These are phyloP conservation scores for Amanita molliuscula DNA, from an alignment of 768 basidiomycete species.

Conservation along the genomic window DNA sequence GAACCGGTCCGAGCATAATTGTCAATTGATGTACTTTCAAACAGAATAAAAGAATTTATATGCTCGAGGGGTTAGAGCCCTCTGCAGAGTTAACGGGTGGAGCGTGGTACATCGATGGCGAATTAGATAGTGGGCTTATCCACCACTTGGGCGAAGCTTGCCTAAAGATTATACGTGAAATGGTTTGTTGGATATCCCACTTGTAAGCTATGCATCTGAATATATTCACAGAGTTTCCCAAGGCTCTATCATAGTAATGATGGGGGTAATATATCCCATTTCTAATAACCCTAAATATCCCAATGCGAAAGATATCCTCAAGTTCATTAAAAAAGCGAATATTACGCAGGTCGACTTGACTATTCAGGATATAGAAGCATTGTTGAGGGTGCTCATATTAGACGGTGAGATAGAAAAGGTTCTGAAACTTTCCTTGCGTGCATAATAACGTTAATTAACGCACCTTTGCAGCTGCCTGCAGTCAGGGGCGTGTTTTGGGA, in stretches of 20 bases:
- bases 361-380: slow-evolving; percentile 85
- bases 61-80: slow-evolving; percentile 81
- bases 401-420: slow-evolving; percentile 91
- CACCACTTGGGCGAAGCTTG: slow-evolving; percentile 71
- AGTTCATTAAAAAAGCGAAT: slow-evolving; percentile 63
- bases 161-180: slow-evolving; percentile 65
- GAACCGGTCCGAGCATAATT: neutral
- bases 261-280: slow-evolving; percentile 62
- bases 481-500: slow-evolving; percentile 49
- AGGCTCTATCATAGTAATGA: slow-evolving; percentile 42
- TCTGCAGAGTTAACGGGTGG: slow-evolving; percentile 91
- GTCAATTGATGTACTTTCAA: slow-evolving; percentile 29
- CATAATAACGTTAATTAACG: slow-evolving; percentile 5
- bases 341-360: slow-evolving; percentile 75
- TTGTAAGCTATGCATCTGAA: neutral
- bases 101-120: slow-evolving; percentile 97
- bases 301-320: slow-evolving; percentile 65
- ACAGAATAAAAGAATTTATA: slow-evolving; percentile 92
- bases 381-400: slow-evolving; percentile 81
- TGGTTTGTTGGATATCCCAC: slow-evolving; percentile 30
- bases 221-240: slow-evolving; percentile 51
- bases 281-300: slow-evolving; percentile 73
- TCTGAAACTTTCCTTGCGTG: slow-evolving; percentile 1
- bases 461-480: slow-evolving; percentile 39
- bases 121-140: slow-evolving; percentile 91